Base-by-base conservation (phyloP, 1,139 yeast genomes). In the Candida labiduridarum region DNA sequence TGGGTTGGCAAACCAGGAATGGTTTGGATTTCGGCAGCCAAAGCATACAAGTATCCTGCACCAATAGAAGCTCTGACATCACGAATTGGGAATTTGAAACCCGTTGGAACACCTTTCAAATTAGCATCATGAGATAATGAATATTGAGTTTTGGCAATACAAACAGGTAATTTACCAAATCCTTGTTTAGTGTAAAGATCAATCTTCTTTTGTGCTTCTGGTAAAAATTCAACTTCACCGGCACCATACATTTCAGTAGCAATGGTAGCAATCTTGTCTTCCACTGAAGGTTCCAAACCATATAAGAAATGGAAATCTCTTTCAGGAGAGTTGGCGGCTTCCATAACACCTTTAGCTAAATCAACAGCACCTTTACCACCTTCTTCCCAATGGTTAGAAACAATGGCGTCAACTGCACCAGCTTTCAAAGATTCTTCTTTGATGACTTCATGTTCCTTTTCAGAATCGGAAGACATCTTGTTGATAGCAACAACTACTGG, bases 131-230 rank as follows among this genome's bases (percentile, higher is more conserved):
- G 98, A 14, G 97, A 90, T 61, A 94, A 79, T 15, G 97, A 91
- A 76, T 94, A 94, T 72, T 94, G 99, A 2, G 99, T 94, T 80
- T 94, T 94, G 59, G 99, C 99, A 65, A 94, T 87, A 78, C 99
- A 94, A 62, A 94, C 86, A 54, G 99, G 99, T 65, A 94, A 78
- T 67, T 91, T 80, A 55, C 90, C 94, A 66, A 89, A 94, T 7
- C 98, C 98, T 76, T 92, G 97, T 52, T 80, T 74, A 47, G 95
- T 87, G 76, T 91, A 92, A 49, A 85, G 78, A 54, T 86, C 94
- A 58, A 94, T 84, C 74, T 92, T 90, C 72, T 82, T 77, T 63
- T 84, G 84, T 43, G 99, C 98, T 63, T 85, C 86, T 46, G 91
- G 95, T 54, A 84, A 80, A 60, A 91, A 84, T 72, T 91, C 97